A percentile compares a stretch with the other conserved stretches of the same genome.
Evolutionary conservation across 305 asterid genomes (phyloP).

Genomic region (Fraxinus ornus): DNA sequence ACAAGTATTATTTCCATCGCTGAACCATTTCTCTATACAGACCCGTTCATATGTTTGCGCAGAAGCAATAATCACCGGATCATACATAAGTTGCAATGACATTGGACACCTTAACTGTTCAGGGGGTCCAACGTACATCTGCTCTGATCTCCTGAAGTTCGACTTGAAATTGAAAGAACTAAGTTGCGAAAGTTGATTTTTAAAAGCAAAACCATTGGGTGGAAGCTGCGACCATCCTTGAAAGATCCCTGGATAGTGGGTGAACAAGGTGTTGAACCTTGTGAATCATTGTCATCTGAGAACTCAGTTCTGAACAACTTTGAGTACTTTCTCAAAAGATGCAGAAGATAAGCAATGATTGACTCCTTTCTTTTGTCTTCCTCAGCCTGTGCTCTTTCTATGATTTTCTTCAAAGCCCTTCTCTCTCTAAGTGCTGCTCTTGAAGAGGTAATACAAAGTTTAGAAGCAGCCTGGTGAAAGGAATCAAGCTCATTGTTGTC

Average conservation of each 20-base stretch:
- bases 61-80: slow-evolving; percentile 92
- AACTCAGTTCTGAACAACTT: slow-evolving; percentile 84
- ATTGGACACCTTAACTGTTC: slow-evolving; percentile 96
- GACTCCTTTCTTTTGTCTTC: slow-evolving; percentile 96
- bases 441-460: slow-evolving; percentile 86
- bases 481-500: slow-evolving; percentile 87
- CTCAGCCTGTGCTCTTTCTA: slow-evolving; percentile 81
- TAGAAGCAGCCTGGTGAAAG: slow-evolving; percentile 88
- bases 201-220: slow-evolving; percentile 62
- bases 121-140: slow-evolving; percentile 66
- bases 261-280: slow-evolving; percentile 99
- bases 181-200: slow-evolving; percentile 74
- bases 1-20: slow-evolving; percentile 86
- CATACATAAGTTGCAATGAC: slow-evolving; percentile 90
- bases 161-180: slow-evolving; percentile 90
- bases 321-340: slow-evolving; percentile 88
- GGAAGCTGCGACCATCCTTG: slow-evolving; percentile 57
- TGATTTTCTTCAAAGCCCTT: slow-evolving; percentile 86
- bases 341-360: slow-evolving; percentile 78
- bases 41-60: slow-evolving; percentile 96
- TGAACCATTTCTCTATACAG: slow-evolving; percentile 96
- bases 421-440: slow-evolving; percentile 96
- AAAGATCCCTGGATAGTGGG: slow-evolving; percentile 78
- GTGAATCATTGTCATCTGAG: slow-evolving; percentile 94
- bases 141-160: slow-evolving; percentile 72